Conservation (phyloP, 805 yeast species). For the Saccharomycopsis malanga region DNA sequence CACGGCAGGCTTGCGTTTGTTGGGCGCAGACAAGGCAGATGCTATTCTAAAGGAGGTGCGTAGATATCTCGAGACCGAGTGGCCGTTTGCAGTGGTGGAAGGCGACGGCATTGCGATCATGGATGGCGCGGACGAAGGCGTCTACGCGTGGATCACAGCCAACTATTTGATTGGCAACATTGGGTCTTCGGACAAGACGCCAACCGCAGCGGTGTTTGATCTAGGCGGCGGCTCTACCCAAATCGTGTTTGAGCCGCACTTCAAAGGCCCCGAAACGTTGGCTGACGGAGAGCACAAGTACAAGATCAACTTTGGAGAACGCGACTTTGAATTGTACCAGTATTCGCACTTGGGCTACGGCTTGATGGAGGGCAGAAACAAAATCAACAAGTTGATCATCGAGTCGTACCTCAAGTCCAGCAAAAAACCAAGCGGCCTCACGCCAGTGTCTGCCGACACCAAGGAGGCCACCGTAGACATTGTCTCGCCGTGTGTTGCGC, state of each 20-base stretch:
- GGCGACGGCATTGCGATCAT: constrained; percentile 85
- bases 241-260: constrained; percentile 94
- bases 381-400: constrained; percentile 63
- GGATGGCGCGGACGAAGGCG: constrained; percentile 98
- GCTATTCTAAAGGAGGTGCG: constrained; percentile 74
- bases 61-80: constrained; percentile 64
- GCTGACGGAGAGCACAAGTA: constrained; percentile 85
- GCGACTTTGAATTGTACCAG: constrained; percentile 78
- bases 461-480: constrained; percentile 39
- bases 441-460: constrained; percentile 30
- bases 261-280: constrained; percentile 52
- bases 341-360: constrained; percentile 95
- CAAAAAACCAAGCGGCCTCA: constrained; percentile 25
- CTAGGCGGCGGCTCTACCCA: constrained; percentile 99
- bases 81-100: constrained; percentile 87
- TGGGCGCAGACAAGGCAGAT: constrained; percentile 68
- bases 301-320: constrained; percentile 70
- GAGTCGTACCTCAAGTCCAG: constrained; percentile 37
- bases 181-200: constrained; percentile 61
- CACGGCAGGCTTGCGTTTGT: constrained; percentile 88
- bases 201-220: constrained; percentile 96
- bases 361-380: constrained; percentile 86
- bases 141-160: constrained; percentile 97
- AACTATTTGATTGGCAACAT: constrained; percentile 91
- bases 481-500: constrained; percentile 83